Conservation (phyloP, 768 basidiomycete genomes). For the Calocera viscosa region DNA sequence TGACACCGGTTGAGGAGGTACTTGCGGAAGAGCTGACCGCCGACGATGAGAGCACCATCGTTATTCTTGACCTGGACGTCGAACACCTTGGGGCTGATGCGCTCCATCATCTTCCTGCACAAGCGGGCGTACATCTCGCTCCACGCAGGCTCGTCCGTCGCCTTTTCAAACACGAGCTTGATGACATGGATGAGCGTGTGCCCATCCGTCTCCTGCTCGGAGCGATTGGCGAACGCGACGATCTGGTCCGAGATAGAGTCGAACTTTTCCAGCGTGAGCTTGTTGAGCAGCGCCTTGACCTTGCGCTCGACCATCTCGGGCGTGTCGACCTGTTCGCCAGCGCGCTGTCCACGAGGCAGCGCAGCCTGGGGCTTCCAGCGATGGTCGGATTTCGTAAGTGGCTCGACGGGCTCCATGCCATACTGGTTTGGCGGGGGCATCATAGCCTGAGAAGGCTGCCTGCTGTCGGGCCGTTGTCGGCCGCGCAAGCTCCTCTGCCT, state of each 20-base stretch:
- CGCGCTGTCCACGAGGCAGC: slow-evolving; percentile 2
- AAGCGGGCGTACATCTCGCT: slow-evolving; percentile 96
- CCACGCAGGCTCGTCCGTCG: slow-evolving; percentile 90
- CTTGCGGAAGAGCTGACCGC: slow-evolving; percentile 91
- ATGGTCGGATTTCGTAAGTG: slow-evolving; percentile 66
- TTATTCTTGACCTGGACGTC: slow-evolving; percentile 72
- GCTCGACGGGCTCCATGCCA: slow-evolving; percentile 53
- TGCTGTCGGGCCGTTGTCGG: slow-evolving; percentile 52
- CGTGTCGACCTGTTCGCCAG: slow-evolving; percentile 45
- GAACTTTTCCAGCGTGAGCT: slow-evolving; percentile 93
- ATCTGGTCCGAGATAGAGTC: slow-evolving; percentile 93
- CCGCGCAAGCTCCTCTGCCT: slow-evolving; percentile 75
- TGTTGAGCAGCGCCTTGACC: slow-evolving; percentile 85
- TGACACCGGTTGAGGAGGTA: slow-evolving; percentile 94
- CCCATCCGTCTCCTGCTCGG: slow-evolving; percentile 82
- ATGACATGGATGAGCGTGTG: slow-evolving; percentile 93
- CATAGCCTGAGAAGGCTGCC: slow-evolving; percentile 26
- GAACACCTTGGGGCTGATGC: slow-evolving; percentile 72
- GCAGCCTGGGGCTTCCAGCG: slow-evolving; percentile 50
- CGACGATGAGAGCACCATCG: slow-evolving; percentile 81
- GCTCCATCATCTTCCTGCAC: slow-evolving; percentile 92
- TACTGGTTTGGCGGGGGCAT: slow-evolving; percentile 11
- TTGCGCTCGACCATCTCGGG: slow-evolving; percentile 85
- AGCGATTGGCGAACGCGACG: slow-evolving; percentile 88
- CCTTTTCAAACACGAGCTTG: slow-evolving; percentile 91